Base-by-base conservation (phyloP, 768 basidiomycete genomes). In the Saitozyma sp. region DNA sequence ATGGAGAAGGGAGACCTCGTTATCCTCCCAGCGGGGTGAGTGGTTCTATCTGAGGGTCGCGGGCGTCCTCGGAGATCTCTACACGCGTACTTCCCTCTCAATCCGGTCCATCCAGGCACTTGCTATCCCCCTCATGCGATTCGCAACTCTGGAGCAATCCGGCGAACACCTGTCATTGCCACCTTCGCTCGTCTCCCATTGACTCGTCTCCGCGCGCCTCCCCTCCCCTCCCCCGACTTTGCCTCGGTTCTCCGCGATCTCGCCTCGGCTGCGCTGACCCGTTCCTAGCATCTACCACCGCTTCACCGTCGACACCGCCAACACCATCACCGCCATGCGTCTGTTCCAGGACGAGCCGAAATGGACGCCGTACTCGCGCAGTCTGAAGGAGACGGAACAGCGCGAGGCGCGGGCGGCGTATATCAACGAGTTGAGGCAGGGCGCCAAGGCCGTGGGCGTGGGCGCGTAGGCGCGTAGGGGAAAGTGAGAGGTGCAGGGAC, bases 281-380 rank as follows among this genome's bases (percentile, higher is more conserved):
- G 29, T 29, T 29, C 29, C 29, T 48, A 74, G 77, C 0, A 92
- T 94, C 70, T 96, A 93, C 78, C 94, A 97, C 80, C 88, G 93
- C 46, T 97, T 96, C 82, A 94, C 91, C 0, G 85, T 96, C 14
- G 92, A 95, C 74, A 84, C 86, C 65, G 80, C 74, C 54, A 86
- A 96, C 78, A 81, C 81, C 41, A 87, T 93, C 80, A 86, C 87
- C 68, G 89, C 89, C 0, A 82, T 92, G 78, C 84, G 92, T 8
- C 82, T 96, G 56, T 96, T 94, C 86, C 75, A 94, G 90, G 91
- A 94, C 61, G 91, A 92, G 70, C 92, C 91, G 13, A 93, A 91
- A 77, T 96, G 93, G 92, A 82, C 85, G 0, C 89, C 92, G 0
- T 81, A 90, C 77, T 87, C 89, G 71, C 85, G 91, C 17, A 81